Conservation (phyloP, 2,329 filamentous ascomycete genomes). For the Fusarium sp. region DNA sequence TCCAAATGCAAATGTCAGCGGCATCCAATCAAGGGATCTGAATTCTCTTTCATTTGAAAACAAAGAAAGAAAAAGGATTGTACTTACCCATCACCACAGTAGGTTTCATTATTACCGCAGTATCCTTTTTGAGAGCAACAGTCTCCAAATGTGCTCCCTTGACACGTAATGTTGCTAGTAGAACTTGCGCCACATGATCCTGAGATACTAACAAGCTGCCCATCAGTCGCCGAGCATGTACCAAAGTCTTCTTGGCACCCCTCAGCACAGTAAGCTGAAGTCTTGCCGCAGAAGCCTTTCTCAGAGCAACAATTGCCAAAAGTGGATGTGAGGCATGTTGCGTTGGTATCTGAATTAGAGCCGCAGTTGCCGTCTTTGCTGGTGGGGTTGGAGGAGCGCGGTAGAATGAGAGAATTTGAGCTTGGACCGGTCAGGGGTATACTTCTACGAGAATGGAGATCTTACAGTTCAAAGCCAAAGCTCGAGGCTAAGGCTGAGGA, state of each 20-base stretch:
- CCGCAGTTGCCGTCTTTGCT: constrained; percentile 23
- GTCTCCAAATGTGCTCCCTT: constrained; percentile 5
- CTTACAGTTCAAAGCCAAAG: neutral
- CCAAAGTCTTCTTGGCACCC: constrained; percentile 14
- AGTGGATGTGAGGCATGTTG: constrained; percentile 22
- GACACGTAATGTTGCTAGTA: constrained; percentile 1
- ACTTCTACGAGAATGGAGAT: neutral
- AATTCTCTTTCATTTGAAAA: neutral
- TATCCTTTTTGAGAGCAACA: constrained; percentile 3
- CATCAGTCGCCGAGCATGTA: neutral
- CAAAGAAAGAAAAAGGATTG: neutral
- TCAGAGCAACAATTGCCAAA: constrained; percentile 20
- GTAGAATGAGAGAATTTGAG: constrained; percentile 8
- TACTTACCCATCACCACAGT: constrained; percentile 4
- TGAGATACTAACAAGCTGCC: constrained; percentile 9
- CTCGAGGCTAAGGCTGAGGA: neutral
- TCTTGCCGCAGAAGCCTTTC: constrained; percentile 20
- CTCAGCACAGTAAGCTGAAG: constrained; percentile 13
- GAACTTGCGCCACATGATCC: constrained; percentile 5
- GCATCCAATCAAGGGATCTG: too few relatives aligned
- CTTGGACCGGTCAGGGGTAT: neutral
- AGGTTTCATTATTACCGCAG: constrained; percentile 1
- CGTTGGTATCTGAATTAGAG: constrained; percentile 19
- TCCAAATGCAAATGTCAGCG: neutral
- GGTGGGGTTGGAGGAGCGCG: constrained; percentile 11